Conservation (phyloP, 306 rosid genomes). For the Castanospermum australe region DNA sequence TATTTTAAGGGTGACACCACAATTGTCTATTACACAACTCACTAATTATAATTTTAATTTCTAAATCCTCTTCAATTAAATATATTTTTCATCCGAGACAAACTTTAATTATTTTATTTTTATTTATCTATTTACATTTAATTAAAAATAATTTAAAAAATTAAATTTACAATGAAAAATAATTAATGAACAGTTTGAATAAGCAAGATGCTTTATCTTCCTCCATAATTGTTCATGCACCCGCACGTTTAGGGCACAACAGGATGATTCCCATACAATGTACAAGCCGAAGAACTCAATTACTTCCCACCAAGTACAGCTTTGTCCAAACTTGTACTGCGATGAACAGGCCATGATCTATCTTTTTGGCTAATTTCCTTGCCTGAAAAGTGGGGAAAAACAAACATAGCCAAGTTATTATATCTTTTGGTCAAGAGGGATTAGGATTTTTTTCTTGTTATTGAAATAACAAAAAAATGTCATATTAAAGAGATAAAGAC, state of each 20-base stretch:
- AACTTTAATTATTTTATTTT: background rate
- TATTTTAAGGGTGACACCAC: too few relatives aligned
- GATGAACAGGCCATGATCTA: conserved; percentile 23
- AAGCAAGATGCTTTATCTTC: background rate
- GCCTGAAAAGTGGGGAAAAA: conserved; percentile 44
- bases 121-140: background rate
- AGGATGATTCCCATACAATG: conserved; percentile 18
- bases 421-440: background rate
- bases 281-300: background rate
- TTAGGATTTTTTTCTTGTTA: too few relatives aligned
- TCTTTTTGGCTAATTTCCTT: conserved; percentile 20
- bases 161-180: conserved; percentile 10
- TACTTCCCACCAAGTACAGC: conserved; percentile 21
- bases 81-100: background rate
- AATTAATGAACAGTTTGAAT: conserved; percentile 3
- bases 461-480: too few relatives aligned
- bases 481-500: too few relatives aligned
- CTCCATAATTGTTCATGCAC: background rate
- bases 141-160: background rate
- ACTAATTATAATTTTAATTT: too few relatives aligned
- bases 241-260: background rate
- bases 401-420: conserved; percentile 32
- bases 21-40: too few relatives aligned
- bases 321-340: conserved; percentile 16
- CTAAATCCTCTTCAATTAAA: too few relatives aligned